Base-by-base conservation (phyloP, 75 land plant species). In the Isoetes taiwanensis region DNA sequence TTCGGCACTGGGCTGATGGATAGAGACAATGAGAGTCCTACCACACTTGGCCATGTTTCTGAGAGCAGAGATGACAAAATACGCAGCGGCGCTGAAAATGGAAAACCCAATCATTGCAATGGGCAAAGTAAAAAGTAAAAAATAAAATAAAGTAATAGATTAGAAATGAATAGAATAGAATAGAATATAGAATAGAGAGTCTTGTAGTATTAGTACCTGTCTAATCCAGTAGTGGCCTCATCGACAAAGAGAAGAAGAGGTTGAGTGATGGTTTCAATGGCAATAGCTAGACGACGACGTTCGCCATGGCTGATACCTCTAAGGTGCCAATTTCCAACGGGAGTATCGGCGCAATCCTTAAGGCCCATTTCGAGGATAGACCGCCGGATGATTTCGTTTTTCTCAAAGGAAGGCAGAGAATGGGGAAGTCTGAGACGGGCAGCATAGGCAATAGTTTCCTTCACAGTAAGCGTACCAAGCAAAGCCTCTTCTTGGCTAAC, bases 291-390 rank as follows among this genome's bases (percentile, higher is more conserved):
- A 5, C 50, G 50, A 5, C 50, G 6, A 16, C 25, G 16, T n/a
- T 46, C 50, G 4, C 50, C 50, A 19, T 23, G 25, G 23, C 50
- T 46, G 50, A 46, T 19, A n/a, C 50, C 50, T 46, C 50, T 5
- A 16, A 46, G 50, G 16, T 46, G 50, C 50, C 50, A 46, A n/a
- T 46, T 46, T 8, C 50, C 50, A 46, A 46, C 50, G 16, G 50
- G 50, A 8, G 50, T 46, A n/a, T 46, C 16, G 8, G 5, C 12
- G 16, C 50, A 46, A 16, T 46, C 50, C 25, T 46, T 19, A n/a
- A 46, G 50, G 5, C 50, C 50, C 50, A 46, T 46, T 23, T 46
- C 50, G 25, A 46, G 16, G 50, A 46, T 46, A 16, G 50, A 19
- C 21, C 50, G 16, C 50, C 25, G 25, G n/a, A 46, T 23, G 23